Base-by-base conservation (phyloP, 495 filamentous ascomycete species). In the Daldinia caldariorum region DNA sequence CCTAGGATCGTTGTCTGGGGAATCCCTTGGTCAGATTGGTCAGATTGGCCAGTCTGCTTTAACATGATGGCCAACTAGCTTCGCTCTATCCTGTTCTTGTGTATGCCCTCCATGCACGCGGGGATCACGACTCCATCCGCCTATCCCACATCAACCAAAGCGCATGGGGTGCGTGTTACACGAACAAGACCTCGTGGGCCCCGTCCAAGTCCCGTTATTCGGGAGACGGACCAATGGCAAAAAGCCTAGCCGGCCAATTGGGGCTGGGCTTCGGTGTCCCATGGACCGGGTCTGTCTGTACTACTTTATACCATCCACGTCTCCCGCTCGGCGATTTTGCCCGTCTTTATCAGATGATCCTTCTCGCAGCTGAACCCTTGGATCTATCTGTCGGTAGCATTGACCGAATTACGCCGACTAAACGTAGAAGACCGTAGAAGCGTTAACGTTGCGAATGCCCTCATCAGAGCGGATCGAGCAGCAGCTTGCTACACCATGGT, bases 401-500 rank as follows among this genome's bases (percentile, higher is more conserved):
- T 67, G 49, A 64, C 61, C 58, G 65, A 73, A 60, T 22, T 32
- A 49, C 58, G 57, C 62, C 34, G 31, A 54, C 29, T 32, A 35
- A 14, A 34, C 34, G 26, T 58, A 61, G 47, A 32, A 53, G 58
- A 16, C 26, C 2, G 43, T 16, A 45, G n/a, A 34, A 37, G 54
- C 41, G 45, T 60, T 63, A 45, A 67, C 51, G 22, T 73, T 73
- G 67, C 75, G 72, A 77, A 77, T 77, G 75, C 68, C 75, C 70
- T 73, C 75, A 73, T 49, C 70, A 62, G 68, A 75, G 62, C 67
- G 70, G 49, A 22, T 59, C 54, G 72, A 72, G 50, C 56, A 72
- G 50, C 56, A 73, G 67, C 67, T 77, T 14, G 75, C 75, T 58
- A 75, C 73, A 60, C 75, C 75, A 45, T 77, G 75, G 75, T 77